phyloP scores from a whole-genome alignment of 345 rosid species.

The Eucalyptus pauciflora region DNA sequence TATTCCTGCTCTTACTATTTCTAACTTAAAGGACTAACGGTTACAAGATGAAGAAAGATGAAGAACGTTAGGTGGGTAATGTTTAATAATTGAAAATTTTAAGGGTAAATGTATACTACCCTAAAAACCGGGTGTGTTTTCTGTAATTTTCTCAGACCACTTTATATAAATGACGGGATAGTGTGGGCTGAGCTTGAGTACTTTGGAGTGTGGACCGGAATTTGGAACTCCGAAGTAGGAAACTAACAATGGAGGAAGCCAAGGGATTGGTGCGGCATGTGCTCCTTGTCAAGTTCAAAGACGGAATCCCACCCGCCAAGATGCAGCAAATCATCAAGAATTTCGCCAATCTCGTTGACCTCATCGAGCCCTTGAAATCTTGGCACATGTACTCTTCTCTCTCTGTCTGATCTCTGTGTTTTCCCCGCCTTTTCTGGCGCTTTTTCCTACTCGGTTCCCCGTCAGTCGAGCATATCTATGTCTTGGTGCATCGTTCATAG shows the following conservation, averaged over 20 bases:
- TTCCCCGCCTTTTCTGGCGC: too few relatives aligned
- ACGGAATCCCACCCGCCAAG: constrained; percentile 15
- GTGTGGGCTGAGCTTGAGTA: background rate
- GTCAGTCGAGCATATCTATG: too few relatives aligned
- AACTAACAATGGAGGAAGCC: constrained; percentile 41
- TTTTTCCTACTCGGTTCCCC: too few relatives aligned
- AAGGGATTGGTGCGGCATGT: constrained; percentile 63
- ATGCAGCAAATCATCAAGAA: constrained; percentile 44
- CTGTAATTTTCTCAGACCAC: too few relatives aligned
- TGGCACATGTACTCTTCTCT: constrained; percentile 41
- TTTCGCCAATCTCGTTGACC: constrained; percentile 57
- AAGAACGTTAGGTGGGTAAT: too few relatives aligned
- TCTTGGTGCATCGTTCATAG: background rate
- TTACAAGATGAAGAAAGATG: too few relatives aligned
- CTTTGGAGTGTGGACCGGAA: background rate
- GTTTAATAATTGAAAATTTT: too few relatives aligned
- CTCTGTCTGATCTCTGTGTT: background rate
- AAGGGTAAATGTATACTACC: background rate
- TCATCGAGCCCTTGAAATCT: constrained; percentile 69
- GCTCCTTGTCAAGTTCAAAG: constrained; percentile 59
- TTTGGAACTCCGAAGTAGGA: background rate
- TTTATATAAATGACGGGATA: background rate
- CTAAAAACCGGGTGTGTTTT: background rate
- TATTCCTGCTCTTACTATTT: too few relatives aligned
- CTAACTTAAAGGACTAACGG: too few relatives aligned